A percentile compares a stretch with the other conserved stretches of the same genome.
Evolutionary conservation across 768 basidiomycete species (phyloP).

Genomic region (Amanita subjunquillea): DNA sequence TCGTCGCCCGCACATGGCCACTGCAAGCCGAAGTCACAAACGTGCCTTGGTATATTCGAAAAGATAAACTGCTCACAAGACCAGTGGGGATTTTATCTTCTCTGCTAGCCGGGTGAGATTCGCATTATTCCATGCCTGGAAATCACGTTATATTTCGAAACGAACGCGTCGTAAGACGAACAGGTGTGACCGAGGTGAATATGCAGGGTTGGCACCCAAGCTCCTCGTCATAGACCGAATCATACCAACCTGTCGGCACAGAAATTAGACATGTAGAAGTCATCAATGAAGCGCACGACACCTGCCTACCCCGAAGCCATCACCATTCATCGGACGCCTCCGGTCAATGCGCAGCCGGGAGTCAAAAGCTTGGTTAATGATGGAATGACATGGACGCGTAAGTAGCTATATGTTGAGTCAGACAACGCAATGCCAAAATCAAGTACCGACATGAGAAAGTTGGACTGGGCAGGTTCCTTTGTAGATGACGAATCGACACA

Average conservation of each 20-base stretch:
- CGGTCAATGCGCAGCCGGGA: constrained; percentile 77
- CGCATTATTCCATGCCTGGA: constrained; percentile 91
- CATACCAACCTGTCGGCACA: constrained; percentile 74
- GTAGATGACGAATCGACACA: constrained; percentile 93
- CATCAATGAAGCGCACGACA: constrained; percentile 14
- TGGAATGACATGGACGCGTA: constrained; percentile 88
- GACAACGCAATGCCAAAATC: neutral
- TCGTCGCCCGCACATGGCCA: constrained; percentile 90
- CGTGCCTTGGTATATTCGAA: neutral
- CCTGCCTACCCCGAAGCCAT: constrained; percentile 90
- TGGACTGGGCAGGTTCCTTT: constrained; percentile 92
- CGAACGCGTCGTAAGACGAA: constrained; percentile 20
- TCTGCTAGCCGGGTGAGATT: constrained; percentile 92
- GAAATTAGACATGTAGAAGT: neutral
- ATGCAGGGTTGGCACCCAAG: constrained; percentile 86
- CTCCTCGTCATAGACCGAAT: constrained; percentile 74
- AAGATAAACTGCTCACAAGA: constrained; percentile 54
- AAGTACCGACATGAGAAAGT: constrained; percentile 61
- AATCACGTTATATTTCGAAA: neutral
- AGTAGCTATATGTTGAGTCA: constrained; percentile 43
- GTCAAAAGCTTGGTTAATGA: constrained; percentile 97
- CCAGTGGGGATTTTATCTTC: constrained; percentile 92
- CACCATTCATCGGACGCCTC: constrained; percentile 84
- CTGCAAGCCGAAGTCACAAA: constrained; percentile 21
- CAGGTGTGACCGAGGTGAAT: constrained; percentile 91